Evolutionary conservation across 169 alveolate species (phyloP).

Genomic region (Eimeria falciformis): DNA sequence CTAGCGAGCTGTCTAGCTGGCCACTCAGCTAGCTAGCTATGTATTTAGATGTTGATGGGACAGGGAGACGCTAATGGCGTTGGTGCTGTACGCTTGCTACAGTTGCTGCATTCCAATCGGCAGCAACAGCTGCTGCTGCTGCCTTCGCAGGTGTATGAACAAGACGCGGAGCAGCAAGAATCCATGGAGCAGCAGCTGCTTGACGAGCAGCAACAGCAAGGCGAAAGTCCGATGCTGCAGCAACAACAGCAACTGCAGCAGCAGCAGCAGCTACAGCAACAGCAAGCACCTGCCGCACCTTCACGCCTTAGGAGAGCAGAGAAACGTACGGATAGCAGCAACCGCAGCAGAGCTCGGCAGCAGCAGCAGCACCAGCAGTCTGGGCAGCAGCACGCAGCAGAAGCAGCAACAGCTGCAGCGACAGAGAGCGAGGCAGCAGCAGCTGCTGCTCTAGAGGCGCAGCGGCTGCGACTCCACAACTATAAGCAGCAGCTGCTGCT

Average conservation of each 20-base stretch:
- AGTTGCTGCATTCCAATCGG: background rate
- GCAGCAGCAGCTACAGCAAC: constrained; percentile 26
- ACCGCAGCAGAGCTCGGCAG: constrained; percentile 24
- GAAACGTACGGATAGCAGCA: constrained; percentile 41
- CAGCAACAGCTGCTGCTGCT: constrained; percentile 46
- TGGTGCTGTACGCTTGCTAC: background rate
- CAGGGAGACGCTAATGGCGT: background rate
- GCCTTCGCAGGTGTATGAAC: constrained; percentile 19
- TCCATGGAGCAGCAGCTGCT: constrained; percentile 31
- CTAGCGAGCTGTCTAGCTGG: background rate
- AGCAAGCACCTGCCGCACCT: background rate
- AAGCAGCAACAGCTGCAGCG: background rate
- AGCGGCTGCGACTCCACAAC: constrained; percentile 39
- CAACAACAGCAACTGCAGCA: constrained; percentile 3
- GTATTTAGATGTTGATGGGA: background rate
- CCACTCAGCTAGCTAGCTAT: background rate
- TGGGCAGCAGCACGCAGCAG: background rate
- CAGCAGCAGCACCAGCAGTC: constrained; percentile 34
- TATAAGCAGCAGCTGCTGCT: constrained; percentile 59
- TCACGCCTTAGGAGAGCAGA: constrained; percentile 10
- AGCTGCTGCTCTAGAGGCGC: constrained; percentile 22
- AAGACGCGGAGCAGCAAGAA: constrained; percentile 57
- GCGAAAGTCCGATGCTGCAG: background rate
- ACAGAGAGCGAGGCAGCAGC: constrained; percentile 5
- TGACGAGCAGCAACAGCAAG: background rate